Percentiles rank a stretch among this genome's conserved stretches.
phyloP scores from a whole-genome alignment of 2,329 filamentous ascomycete genomes.

The Fonsecaea pedrosoi region DNA sequence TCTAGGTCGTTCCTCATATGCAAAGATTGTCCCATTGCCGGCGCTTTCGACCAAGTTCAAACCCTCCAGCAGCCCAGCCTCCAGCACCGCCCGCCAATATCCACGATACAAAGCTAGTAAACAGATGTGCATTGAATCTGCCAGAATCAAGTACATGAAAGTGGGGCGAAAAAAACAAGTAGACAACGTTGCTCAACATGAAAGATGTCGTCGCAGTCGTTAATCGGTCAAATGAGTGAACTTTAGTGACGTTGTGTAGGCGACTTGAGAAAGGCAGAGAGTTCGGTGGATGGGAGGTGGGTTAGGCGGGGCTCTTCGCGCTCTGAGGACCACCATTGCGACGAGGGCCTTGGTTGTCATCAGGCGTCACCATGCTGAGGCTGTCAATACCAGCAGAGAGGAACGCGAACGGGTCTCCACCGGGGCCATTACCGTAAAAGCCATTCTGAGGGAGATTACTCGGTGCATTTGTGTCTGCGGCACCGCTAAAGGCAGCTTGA shows the following conservation, averaged over 20 bases:
- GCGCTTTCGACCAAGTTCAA: conserved; percentile 27
- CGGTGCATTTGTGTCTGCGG: conserved; percentile 74
- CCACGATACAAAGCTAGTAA: conserved; percentile 38
- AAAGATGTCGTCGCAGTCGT: conserved; percentile 37
- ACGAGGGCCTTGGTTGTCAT: conserved; percentile 48
- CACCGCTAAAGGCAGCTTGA: conserved; percentile 91
- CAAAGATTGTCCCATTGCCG: conserved; percentile 36
- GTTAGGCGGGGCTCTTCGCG: conserved; percentile 50
- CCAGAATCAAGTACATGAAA: conserved; percentile 33
- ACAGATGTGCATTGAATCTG: conserved; percentile 37
- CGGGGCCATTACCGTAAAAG: conserved; percentile 65
- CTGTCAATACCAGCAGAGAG: conserved; percentile 66
- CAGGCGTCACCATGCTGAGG: conserved; percentile 59
- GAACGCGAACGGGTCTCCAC: conserved; percentile 69
- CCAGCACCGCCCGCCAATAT: conserved; percentile 39
- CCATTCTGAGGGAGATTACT: conserved; percentile 79
- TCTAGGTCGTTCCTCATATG: conserved; percentile 38
- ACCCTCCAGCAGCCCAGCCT: conserved; percentile 29
- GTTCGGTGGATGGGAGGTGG: conserved; percentile 3
- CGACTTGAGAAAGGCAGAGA: conserved; percentile 15
- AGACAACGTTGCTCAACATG: conserved; percentile 38
- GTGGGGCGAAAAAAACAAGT: conserved; percentile 23
- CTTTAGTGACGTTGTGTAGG: conserved; percentile 26
- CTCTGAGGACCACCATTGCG: conserved; percentile 54
- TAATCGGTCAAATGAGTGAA: conserved; percentile 30